Percentiles rank a stretch among this genome's conserved stretches.
Conservation (phyloP, 768 basidiomycete species). For the Boletus vermiculosoides region DNA sequence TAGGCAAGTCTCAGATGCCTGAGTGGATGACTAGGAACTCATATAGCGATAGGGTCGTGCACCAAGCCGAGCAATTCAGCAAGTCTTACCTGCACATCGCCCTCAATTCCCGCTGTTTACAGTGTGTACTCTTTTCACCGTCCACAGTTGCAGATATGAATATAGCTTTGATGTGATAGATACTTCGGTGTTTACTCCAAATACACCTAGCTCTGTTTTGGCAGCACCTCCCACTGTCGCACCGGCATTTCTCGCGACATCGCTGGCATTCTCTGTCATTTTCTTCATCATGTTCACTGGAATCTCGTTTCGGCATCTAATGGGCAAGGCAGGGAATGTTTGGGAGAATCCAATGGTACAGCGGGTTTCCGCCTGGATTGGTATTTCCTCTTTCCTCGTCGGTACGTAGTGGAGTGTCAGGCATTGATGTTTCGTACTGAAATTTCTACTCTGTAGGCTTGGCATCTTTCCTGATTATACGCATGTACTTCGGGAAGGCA, state of each 20-base stretch:
- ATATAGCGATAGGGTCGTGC: constrained; percentile 59
- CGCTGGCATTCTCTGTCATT: constrained; percentile 52
- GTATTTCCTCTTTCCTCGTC: constrained; percentile 72
- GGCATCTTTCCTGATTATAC: constrained; percentile 65
- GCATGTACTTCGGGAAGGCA: constrained; percentile 82
- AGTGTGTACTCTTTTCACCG: constrained; percentile 40
- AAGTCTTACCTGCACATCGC: constrained; percentile 51
- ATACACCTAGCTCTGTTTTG: constrained; percentile 53
- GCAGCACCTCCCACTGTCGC: constrained; percentile 61
- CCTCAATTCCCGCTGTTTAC: constrained; percentile 58
- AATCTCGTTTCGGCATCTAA: constrained; percentile 63
- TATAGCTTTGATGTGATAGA: constrained; percentile 40
- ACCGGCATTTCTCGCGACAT: constrained; percentile 61
- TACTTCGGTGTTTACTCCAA: constrained; percentile 57
- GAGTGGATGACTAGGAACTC: background rate
- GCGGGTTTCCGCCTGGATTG: constrained; percentile 66
- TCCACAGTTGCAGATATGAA: background rate
- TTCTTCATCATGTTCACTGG: constrained; percentile 68
- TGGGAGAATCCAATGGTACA: constrained; percentile 61
- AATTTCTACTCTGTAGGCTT: constrained; percentile 43
- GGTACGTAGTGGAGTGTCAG: constrained; percentile 39
- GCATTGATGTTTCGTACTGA: background rate
- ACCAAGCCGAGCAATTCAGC: constrained; percentile 49
- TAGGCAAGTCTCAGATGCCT: constrained; percentile 46
- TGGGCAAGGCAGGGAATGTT: constrained; percentile 48